Evolutionary conservation across 805 yeast genomes (phyloP).

Genomic region (Starmerella bombicola): DNA sequence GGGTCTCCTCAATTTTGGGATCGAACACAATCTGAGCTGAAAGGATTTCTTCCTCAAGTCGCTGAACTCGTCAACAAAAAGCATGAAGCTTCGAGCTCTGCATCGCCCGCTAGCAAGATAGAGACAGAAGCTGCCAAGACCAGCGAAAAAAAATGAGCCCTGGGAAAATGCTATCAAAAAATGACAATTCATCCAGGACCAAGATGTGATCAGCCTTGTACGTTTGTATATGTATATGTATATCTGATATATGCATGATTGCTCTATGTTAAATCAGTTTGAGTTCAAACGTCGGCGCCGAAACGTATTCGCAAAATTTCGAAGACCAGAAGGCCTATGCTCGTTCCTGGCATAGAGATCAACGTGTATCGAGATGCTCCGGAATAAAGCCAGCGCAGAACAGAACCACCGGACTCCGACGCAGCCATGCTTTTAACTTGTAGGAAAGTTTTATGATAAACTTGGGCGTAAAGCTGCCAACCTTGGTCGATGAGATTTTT

Average conservation of each 20-base stretch:
- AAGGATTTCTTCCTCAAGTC: slow-evolving; percentile 31
- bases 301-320: slow-evolving; percentile 51
- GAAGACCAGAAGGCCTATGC: slow-evolving; percentile 70
- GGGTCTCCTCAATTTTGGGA: slow-evolving; percentile 30
- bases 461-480: slow-evolving; percentile 47
- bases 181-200: too few species aligned
- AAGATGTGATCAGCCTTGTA: too few species aligned
- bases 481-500: slow-evolving; percentile 17
- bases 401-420: slow-evolving; percentile 41
- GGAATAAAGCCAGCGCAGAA: slow-evolving; percentile 59
- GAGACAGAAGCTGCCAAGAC: background rate
- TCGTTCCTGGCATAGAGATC: slow-evolving; percentile 75
- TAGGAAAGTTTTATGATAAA: slow-evolving; percentile 62
- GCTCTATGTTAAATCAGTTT: too few species aligned
- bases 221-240: too few species aligned
- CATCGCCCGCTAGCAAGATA: background rate
- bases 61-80: slow-evolving; percentile 20
- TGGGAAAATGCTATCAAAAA: background rate
- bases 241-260: too few species aligned
- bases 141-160: background rate
- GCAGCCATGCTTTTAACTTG: slow-evolving; percentile 43
- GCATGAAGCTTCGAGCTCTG: background rate
- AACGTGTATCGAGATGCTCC: slow-evolving; percentile 66
- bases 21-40: slow-evolving; percentile 29
- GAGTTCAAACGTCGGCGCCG: background rate